These are phyloP conservation scores for Vaccinium macrocarpon DNA, from an alignment of 148 eudicot genomes.

Conservation along the genomic window DNA sequence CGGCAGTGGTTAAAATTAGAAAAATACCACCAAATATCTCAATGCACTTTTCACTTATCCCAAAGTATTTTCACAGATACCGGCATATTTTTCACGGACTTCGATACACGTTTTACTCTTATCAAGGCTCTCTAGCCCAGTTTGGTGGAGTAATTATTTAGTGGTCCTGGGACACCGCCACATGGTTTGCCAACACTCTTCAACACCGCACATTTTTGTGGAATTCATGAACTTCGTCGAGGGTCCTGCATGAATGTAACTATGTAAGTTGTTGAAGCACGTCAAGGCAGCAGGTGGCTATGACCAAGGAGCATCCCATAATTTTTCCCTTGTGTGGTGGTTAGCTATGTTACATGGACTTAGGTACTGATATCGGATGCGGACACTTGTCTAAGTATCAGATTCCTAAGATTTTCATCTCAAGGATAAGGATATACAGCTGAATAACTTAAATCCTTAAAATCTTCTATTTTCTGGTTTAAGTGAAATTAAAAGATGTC, in stretches of 20 bases:
- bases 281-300: not conserved
- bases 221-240: not conserved
- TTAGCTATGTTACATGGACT: too few species aligned
- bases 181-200: not conserved
- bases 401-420: too few species aligned
- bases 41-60: not conserved
- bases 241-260: not conserved
- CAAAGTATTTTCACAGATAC: not conserved
- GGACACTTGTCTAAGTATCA: too few species aligned
- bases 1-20: not conserved
- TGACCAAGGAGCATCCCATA: not conserved
- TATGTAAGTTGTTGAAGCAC: not conserved
- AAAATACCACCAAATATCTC: not conserved
- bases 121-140: not conserved
- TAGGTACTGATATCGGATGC: too few species aligned
- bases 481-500: too few species aligned
- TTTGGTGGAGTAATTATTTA: not conserved
- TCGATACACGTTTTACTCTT: not conserved
- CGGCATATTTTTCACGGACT: not conserved
- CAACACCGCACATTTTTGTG: not conserved
- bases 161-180: not conserved
- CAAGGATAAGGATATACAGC: too few species aligned
- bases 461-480: too few species aligned
- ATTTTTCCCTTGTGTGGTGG: not conserved
- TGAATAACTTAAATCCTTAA: too few species aligned